Evolutionary conservation across 2,329 filamentous ascomycete genomes (phyloP).

Genomic region (Lachnellula willkommii): DNA sequence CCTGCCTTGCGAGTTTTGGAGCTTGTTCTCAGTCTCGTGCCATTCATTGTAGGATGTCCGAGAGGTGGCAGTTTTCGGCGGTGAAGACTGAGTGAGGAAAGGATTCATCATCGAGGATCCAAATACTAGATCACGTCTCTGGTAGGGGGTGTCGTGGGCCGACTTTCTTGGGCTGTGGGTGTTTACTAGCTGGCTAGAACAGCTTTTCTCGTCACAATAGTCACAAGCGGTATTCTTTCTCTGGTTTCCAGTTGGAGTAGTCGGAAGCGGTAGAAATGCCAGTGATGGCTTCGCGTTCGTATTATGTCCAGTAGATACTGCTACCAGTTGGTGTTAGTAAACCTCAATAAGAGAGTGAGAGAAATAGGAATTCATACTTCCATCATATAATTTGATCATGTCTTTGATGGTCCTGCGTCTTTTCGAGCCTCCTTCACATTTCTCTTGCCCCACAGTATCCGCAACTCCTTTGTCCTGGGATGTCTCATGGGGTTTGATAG

Average conservation of each 20-base stretch:
- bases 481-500: no score
- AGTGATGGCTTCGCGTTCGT: slow-evolving; percentile 7
- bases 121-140: slow-evolving; percentile 7
- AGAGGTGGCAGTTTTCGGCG: slow-evolving; percentile 2
- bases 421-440: not conserved
- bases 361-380: slow-evolving; percentile 11
- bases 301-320: slow-evolving; percentile 8
- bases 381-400: slow-evolving; percentile 25
- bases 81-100: slow-evolving; percentile 3
- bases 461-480: slow-evolving; percentile 4
- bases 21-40: not conserved
- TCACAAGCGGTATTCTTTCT: not conserved
- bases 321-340: slow-evolving; percentile 5
- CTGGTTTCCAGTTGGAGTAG: not conserved
- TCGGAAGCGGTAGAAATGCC: not conserved
- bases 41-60: not conserved
- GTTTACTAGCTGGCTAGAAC: not conserved
- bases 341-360: not conserved
- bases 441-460: not conserved
- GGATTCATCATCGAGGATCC: slow-evolving; percentile 8
- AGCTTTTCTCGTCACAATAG: not conserved
- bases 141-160: not conserved
- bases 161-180: not conserved
- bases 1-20: not conserved
- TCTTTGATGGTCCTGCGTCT: slow-evolving; percentile 17